Evolutionary conservation across 2,329 filamentous ascomycete genomes (phyloP), one percentile per base, ranked within the genome.

Genomic region (Sclerotinia minor): DNA sequence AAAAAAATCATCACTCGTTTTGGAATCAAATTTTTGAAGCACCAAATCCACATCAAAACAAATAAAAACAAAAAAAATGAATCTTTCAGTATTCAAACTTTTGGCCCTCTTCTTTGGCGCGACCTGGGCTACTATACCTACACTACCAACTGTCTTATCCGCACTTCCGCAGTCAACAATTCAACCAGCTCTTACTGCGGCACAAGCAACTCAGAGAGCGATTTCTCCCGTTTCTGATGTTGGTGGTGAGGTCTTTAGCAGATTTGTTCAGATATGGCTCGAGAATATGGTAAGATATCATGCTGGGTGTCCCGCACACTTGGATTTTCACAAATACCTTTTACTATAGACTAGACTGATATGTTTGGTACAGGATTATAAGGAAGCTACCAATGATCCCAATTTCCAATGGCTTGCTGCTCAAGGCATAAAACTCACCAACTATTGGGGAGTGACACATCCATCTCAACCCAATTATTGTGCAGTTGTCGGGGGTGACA

Each of bases 401-500:
- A 82, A 82, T 72, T 76, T 85, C 29, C 76, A 78, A 68, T 83
- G 79, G 75, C 79, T 87, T 47, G 83, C 83, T 3, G 79, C 77
- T 47, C 79, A 84, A 75, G 87, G 87, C 38, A 83, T 89, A 69
- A 80, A 80, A 13, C 79, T 89, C 24, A 81, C 80, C 68, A 83
- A 85, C 73, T 83, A 81, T 75, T 82, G 77, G 69, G 84, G 83
- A 19, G 77, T 85, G 44, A 87, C 85, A 0, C 86, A 88, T 73
- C 85, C 86, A 1, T 86, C 83, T 0, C 80, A 87, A 80, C 87
- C 87, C 19, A 89, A 89, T 78, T 89, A 89, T 74, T 81, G 84
- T 47, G 84, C 85, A n/a, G 78, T 83, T 0, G 81, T 83, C 26
- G 83, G 82, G 29, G 87, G 85, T 67, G 85, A 86, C 75, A 84